These are phyloP conservation scores for Yarrowia galli DNA, from an alignment of 1,139 yeast species.

Conservation along the genomic window DNA sequence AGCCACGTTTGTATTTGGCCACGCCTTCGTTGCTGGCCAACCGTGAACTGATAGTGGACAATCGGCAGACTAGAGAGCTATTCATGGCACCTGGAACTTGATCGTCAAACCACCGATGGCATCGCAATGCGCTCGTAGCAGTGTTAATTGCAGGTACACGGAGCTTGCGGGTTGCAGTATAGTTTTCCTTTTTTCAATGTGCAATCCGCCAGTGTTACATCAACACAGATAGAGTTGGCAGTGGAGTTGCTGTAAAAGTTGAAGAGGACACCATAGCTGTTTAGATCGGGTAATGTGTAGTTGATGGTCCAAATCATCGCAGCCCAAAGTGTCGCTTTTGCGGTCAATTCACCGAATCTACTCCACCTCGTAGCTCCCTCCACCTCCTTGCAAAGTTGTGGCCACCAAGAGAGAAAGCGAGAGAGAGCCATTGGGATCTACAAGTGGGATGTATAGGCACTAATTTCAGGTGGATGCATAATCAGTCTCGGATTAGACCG, in stretches of 20 bases:
- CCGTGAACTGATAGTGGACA: too few species aligned
- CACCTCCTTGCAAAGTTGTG: neutral
- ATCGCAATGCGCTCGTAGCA: neutral
- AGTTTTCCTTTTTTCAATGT: slow-evolving; percentile 1
- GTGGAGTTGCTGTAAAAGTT: slow-evolving; percentile 13
- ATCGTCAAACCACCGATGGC: neutral
- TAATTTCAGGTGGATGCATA: too few species aligned
- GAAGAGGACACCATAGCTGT: neutral
- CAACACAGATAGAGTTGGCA: slow-evolving; percentile 10
- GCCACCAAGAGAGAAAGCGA: too few species aligned
- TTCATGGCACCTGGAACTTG: too few species aligned
- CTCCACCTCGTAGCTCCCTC: slow-evolving; percentile 1
- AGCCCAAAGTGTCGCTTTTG: neutral
- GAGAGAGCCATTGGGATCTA: neutral
- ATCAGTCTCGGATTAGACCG: too few species aligned
- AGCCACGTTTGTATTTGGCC: too few species aligned
- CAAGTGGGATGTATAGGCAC: neutral
- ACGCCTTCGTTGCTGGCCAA: too few species aligned
- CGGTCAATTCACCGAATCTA: neutral
- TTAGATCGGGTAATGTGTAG: neutral
- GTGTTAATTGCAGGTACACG: neutral
- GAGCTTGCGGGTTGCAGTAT: neutral
- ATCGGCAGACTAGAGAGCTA: too few species aligned
- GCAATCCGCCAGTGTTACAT: slow-evolving; percentile 21
- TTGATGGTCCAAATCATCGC: neutral